phyloP scores from a whole-genome alignment of 208 protist genomes.

The Porcisia hertigi region DNA sequence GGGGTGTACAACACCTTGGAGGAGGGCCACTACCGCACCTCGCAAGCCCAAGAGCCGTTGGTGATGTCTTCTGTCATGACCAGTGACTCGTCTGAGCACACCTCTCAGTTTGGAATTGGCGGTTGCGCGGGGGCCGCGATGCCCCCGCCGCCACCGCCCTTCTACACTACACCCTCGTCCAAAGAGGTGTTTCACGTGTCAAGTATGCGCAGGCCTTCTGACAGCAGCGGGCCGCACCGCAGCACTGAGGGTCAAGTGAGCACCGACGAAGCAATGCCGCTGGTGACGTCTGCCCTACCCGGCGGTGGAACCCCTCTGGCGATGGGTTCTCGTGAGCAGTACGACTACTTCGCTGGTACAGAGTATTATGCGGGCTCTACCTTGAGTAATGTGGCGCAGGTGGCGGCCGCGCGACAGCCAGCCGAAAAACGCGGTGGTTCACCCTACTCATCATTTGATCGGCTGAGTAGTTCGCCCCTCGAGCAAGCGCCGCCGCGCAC shows the following conservation, averaged over 20 bases:
- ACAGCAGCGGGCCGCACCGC: background rate
- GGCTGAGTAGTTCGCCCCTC: conserved; percentile 1
- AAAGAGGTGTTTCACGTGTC: background rate
- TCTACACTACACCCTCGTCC: background rate
- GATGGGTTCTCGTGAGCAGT: conserved; percentile 1
- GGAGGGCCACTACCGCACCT: background rate
- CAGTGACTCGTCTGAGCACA: conserved; percentile 5
- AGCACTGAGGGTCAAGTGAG: conserved; percentile 1
- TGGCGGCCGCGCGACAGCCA: background rate
- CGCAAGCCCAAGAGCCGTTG: conserved; percentile 4
- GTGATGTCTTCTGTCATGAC: background rate
- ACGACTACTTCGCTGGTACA: conserved; percentile 27
- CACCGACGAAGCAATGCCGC: background rate
- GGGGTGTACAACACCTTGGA: conserved; percentile 14
- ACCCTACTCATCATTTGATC: background rate
- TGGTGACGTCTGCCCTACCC: background rate
- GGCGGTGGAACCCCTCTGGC: background rate
- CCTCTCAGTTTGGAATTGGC: conserved; percentile 15
- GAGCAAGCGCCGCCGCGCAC: background rate
- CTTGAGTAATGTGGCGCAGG: conserved; percentile 5
- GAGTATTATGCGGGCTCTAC: conserved; percentile 19
- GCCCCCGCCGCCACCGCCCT: conserved; percentile 11
- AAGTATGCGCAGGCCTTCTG: conserved; percentile 1
- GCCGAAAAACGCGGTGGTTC: background rate
- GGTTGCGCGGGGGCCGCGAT: background rate